Evolutionary conservation across 129 eudicot genomes (phyloP), one percentile per base, ranked within the genome.

Genomic region (Flaveria robusta): DNA sequence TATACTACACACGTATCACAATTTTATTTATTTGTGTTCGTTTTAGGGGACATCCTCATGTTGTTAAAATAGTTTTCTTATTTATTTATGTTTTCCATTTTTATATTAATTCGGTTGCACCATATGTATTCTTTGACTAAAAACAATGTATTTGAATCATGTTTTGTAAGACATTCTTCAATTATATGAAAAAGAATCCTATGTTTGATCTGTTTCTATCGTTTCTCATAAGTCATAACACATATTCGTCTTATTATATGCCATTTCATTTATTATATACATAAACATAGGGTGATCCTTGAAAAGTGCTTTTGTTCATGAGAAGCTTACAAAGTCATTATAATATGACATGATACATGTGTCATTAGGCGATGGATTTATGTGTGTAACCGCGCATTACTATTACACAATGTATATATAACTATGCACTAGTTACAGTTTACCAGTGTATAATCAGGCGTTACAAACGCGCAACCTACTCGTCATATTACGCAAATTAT

Each of bases 41-140:
- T 55, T 24, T 18, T 54, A 65, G 85, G 82, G 80, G 49, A 82
- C 85, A 82, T 29, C 47, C 70, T 70, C 82, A 82, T 77, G 81
- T 81, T 75, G 81, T 72, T 55, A 42, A 69, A 8, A 70, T 68
- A n/a, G 76, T 14, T 14, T 77, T 27, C 15, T 49, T 26, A 16
- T 16, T 39, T 39, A 16, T 19, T 26, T 20, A 46, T 68, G 39
- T 18, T 18, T 43, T 75, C 27, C 16, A 14, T 29, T 31, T 50
- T 47, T 7, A 5, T 65, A 22, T 49, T 51, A 42, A 23, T 75
- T 76, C 66, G 24, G 69, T 69, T 77, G 41, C 42, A 66, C 11
- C 39, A 34, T 34, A 45, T 45, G 45, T 37, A 12, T 39, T 34
- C 59, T 43, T 45, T 29, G 76, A 59, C 82, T 47, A 78, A 71